A percentile compares a stretch with the other conserved stretches of the same genome.
Evolutionary conservation across 1,284 basidiomycete genomes (phyloP).

Genomic region (Uromyces viciae-fabae): DNA sequence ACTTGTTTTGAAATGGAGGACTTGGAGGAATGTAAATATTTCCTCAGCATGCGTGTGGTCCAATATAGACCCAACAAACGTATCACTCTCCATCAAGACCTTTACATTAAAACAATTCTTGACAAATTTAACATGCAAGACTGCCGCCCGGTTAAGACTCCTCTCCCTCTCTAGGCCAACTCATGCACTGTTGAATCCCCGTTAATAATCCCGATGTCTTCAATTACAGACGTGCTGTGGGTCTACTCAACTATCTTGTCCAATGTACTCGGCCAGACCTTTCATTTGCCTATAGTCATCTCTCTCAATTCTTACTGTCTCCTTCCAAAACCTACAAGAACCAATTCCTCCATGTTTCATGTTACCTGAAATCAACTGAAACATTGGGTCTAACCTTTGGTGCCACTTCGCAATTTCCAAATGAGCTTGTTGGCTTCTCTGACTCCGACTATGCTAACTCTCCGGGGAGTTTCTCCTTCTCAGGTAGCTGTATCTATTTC

Average conservation of each 20-base stretch:
- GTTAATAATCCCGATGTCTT: neutral
- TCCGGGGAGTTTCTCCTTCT: too few relatives aligned
- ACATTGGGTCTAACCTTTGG: neutral
- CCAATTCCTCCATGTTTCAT: neutral
- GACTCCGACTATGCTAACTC: too few relatives aligned
- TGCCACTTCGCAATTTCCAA: neutral
- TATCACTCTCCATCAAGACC: neutral
- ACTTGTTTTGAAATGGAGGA: neutral
- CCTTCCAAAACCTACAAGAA: neutral
- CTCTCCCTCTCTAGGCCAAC: neutral
- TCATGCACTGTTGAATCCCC: neutral
- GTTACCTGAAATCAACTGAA: neutral
- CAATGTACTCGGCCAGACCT: conserved; percentile 22
- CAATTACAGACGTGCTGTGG: conserved; percentile 4
- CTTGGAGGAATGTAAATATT: neutral
- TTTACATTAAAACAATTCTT: neutral
- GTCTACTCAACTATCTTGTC: conserved; percentile 4
- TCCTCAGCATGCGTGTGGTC: neutral
- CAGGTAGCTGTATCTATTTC: too few relatives aligned
- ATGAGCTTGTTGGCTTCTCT: neutral
- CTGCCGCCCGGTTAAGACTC: neutral
- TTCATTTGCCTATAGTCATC: neutral
- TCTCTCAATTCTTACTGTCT: neutral
- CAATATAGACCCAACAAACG: neutral
- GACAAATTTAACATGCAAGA: neutral